Evolutionary conservation across 106 monocot species (phyloP), one percentile per base, ranked within the genome.

Genomic region (Dendrobium huoshanense): DNA sequence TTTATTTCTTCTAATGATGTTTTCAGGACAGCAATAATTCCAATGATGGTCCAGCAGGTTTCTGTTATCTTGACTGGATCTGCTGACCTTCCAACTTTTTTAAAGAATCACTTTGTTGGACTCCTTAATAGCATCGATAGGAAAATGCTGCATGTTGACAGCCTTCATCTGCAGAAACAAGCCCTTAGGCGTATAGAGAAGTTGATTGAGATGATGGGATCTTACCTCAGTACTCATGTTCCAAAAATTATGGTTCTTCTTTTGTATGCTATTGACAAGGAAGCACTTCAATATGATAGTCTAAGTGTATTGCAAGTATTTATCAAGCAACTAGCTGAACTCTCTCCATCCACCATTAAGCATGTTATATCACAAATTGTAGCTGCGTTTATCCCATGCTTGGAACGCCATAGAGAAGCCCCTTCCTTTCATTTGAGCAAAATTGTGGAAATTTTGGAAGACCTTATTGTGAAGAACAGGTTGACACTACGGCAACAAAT

Each of bases 181-280:
- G 92, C 95, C 15, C 82, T 99, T 81, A 85, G 82, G 41, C 88
- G 93, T 48, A 93, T 99, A 54, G 85, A 88, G 79, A 93, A 93
- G 80, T 81, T 95, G 80, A 91, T 95, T 42, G 95, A 95, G 83
- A 95, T 99, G 95, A 99, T 99, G 99, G 99, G 95, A 37, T 83
- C 91, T 77, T 90, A 86, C 44, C 88, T 99, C 59, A 90, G 88
- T 75, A 89, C 89, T 43, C 95, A 95, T 88, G 84, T 91, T 15
- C 98, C 94, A 72, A 99, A 99, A 87, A 95, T 99, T 76, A 95
- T 95, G 95, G 95, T 99, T 83, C 91, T 99, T 73, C 83, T 99
- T 43, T 87, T 91, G 78, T 86, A 93, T 83, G 88, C 99, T 55
- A 88, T 95, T 82, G 93, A 91, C 17, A 99, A 95, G 84, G 95